Evolutionary conservation across 202 grass and related monocot genomes (phyloP), one percentile per base, ranked within the genome.

Genomic region (Panicum hallii): DNA sequence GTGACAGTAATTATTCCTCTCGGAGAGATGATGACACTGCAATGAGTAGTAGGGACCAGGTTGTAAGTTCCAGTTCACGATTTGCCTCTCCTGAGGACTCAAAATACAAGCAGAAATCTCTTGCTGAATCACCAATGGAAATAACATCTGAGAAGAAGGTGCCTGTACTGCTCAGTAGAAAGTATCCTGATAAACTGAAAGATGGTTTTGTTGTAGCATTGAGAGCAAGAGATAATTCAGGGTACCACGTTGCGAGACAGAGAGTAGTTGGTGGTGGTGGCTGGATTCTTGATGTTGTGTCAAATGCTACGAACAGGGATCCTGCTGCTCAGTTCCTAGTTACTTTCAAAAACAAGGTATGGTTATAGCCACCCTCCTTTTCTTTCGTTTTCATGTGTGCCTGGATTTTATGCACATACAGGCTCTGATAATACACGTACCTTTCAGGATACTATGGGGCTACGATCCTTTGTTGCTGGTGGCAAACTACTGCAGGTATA

Each of bases 401-500:
- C 81, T 85, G 7, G 22, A 20, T 71, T 61, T 80, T 75, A 45
- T 41, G 68, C 26, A 54, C 60, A 58, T 70, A 10, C 11, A 69
- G 26, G 26, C 58, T 40, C 30, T 81, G 64, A 60, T 41, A 74
- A 67, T 8, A 8, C 48, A 30, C 50, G 9, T 43, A 58, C 41
- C 73, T 80, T 88, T 80, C 81, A 98, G 95, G 95, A 98, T 81
- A 92, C 81, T 11, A 89, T 95, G 36, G 93, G 95, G 34, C 84
- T 98, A 74, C 93, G 91, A 38, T 98, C 95, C 73, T 98, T 98
- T 70, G 89, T 92, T 81, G 90, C 91, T 86, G 93, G 89, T 75
- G 95, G 95, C 23, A 98, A 95, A 92, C 85, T 95, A 47, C 85
- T 95, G 81, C 95, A 98, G 93, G 95, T 95, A 82, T 74, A 63